Percentiles rank a stretch among this genome's conserved stretches.
phyloP scores from a whole-genome alignment of 208 protist genomes.

The Leishmania tarentolae region DNA sequence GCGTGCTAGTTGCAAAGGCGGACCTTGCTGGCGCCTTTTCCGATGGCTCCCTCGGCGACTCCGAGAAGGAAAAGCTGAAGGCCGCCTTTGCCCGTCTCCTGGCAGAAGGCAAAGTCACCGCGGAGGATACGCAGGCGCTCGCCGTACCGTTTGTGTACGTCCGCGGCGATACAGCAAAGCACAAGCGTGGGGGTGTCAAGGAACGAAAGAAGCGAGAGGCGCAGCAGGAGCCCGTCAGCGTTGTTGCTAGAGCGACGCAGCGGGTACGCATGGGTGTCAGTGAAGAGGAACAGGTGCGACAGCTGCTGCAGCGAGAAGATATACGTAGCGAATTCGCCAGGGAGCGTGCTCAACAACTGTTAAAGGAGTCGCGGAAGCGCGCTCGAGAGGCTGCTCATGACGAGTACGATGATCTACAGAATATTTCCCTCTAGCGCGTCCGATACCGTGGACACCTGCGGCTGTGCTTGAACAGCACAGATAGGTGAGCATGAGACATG shows the following conservation, averaged over 20 bases:
- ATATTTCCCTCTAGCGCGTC: slow-evolving; percentile 30
- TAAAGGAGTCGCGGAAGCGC: slow-evolving; percentile 54
- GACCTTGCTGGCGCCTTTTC: slow-evolving; percentile 46
- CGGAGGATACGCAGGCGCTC: slow-evolving; percentile 77
- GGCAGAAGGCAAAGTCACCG: slow-evolving; percentile 70
- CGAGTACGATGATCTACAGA: slow-evolving; percentile 82
- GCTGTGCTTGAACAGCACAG: not conserved
- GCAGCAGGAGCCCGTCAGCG: slow-evolving; percentile 49
- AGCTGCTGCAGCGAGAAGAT: slow-evolving; percentile 66
- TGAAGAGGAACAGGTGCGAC: slow-evolving; percentile 77
- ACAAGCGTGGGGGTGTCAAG: slow-evolving; percentile 67
- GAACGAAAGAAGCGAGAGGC: slow-evolving; percentile 61
- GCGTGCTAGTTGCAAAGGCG: slow-evolving; percentile 54
- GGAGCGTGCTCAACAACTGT: slow-evolving; percentile 48
- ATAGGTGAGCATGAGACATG: not conserved
- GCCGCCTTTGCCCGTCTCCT: slow-evolving; percentile 52
- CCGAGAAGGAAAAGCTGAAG: slow-evolving; percentile 51
- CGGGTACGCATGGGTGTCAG: slow-evolving; percentile 86
- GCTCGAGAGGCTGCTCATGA: slow-evolving; percentile 39
- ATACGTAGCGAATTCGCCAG: slow-evolving; percentile 60
- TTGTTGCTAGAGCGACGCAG: slow-evolving; percentile 68
- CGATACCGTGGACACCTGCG: not conserved
- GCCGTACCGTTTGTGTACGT: slow-evolving; percentile 69
- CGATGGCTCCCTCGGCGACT: slow-evolving; percentile 49
- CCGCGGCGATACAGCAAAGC: slow-evolving; percentile 47